Conservation (phyloP, 257 asterid genomes). For the Parsonsia alboflavescens region DNA sequence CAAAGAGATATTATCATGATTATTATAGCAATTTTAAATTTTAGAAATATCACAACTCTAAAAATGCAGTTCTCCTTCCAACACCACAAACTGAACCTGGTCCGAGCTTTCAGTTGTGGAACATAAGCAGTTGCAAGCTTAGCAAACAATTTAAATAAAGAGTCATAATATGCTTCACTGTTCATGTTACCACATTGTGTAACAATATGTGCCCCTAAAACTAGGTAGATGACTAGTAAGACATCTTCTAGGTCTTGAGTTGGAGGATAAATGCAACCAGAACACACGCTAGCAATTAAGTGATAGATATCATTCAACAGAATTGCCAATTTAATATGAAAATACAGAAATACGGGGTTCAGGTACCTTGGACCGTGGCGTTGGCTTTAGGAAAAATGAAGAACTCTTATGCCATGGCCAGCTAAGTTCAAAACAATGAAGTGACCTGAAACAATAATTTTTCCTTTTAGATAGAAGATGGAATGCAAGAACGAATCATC, state of each 20-base stretch:
- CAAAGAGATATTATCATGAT: not conserved
- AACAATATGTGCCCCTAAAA: not conserved
- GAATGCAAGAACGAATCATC: not conserved
- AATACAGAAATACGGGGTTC: conserved; percentile 6
- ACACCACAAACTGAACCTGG: not conserved
- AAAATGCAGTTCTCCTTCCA: not conserved
- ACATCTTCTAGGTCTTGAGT: not conserved
- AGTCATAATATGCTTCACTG: not conserved
- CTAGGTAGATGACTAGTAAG: not conserved
- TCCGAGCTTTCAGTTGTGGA: not conserved
- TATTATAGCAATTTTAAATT: not conserved
- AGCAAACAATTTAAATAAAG: not conserved
- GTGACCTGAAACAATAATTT: conserved; percentile 53
- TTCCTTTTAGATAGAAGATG: no score
- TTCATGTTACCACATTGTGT: not conserved
- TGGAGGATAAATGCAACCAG: not conserved
- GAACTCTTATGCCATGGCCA: conserved; percentile 94
- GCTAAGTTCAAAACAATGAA: conserved; percentile 80
- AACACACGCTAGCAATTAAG: not conserved
- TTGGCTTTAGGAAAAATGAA: conserved; percentile 67
- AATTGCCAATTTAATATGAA: not conserved
- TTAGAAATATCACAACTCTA: not conserved
- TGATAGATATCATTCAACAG: not conserved
- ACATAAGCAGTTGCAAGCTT: not conserved
- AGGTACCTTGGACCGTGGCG: conserved; percentile 77